Base-by-base conservation (phyloP, 1,139 yeast genomes). In the Diutina ranongensis region DNA sequence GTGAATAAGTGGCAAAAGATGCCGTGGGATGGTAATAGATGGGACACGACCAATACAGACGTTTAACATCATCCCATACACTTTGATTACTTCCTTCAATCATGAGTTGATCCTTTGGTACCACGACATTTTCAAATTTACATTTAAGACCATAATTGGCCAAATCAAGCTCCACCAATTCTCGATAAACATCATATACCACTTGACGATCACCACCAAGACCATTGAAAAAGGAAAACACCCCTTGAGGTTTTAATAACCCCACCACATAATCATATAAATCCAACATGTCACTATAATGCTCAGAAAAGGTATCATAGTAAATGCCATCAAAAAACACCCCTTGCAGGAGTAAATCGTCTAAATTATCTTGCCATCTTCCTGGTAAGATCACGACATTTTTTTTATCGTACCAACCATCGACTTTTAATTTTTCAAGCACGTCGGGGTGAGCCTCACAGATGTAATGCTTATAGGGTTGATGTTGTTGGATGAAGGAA, bases 391-490 rank as follows among this genome's bases (percentile, higher is more conserved):
- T 67, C 2, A 76, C 77, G 27, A 89, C 96, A 51, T 78, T 78
- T 10, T 75, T 67, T 56, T 77, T 83, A 4, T 80, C 82, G 58
- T 76, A 80, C 97, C 97, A 89, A 2, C 97, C 97, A 54, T 84
- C 92, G 1, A 60, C 56, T 48, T 68, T 68, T 70, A 89, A 65
- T 55, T 84, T 82, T 1, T 62, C 61, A 32, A 89, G 64, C 5
- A 89, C 97, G 54, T 85, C 95, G 1, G 97, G 97, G 55, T 89
- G 97, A 0, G 97, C 97, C 60, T 89, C 97, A 52, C 88, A 80
- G 45, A 89, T 89, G 60, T 86, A 89, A 60, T 89, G 97, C 49
- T 68, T 74, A 5, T 78, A 67, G 8, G 94, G 95, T 40, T 62
- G 64, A 35, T 55, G 53, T 3, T 62, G 66, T 57, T 84, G 85